Evolutionary conservation across 768 basidiomycete species (phyloP).

Genomic region (Auricularia auricula-judae): DNA sequence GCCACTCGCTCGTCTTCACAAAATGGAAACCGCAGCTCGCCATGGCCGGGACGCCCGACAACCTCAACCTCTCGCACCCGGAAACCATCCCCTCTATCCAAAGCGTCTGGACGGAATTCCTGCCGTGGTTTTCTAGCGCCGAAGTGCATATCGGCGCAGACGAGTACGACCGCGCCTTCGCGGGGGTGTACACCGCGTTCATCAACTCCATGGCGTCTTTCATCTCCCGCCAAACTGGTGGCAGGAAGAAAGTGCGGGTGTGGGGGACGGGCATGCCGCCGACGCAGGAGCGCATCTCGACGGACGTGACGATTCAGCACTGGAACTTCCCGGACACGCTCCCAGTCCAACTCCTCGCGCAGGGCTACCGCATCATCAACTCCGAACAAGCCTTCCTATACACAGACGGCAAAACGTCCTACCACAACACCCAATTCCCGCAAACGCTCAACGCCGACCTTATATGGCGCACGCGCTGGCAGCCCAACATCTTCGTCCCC

Average conservation of each 20-base stretch:
- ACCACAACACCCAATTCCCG: slow-evolving; percentile 19
- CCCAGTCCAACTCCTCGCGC: slow-evolving; percentile 21
- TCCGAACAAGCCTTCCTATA: slow-evolving; percentile 26
- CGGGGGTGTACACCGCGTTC: slow-evolving; percentile 31
- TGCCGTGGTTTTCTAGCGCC: slow-evolving; percentile 27
- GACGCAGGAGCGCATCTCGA: no score
- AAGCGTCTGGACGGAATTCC: slow-evolving; percentile 30
- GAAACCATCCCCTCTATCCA: slow-evolving; percentile 33
- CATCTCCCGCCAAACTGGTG: slow-evolving; percentile 14
- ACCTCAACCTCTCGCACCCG: slow-evolving; percentile 29
- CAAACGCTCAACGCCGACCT: slow-evolving; percentile 20
- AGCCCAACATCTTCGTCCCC: slow-evolving; percentile 29
- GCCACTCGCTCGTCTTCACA: slow-evolving; percentile 32
- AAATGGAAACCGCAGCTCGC: slow-evolving; percentile 36
- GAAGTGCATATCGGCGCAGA: slow-evolving; percentile 39
- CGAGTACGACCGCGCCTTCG: slow-evolving; percentile 27
- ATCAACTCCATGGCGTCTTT: slow-evolving; percentile 32
- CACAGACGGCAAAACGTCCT: slow-evolving; percentile 25
- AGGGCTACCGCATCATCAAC: slow-evolving; percentile 28
- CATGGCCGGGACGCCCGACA: slow-evolving; percentile 23
- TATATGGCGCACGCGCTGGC: slow-evolving; percentile 24
- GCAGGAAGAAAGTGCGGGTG: slow-evolving; percentile 28
- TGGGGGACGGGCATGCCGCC: no score
- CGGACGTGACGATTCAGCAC: slow-evolving; percentile 33
- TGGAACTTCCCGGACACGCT: slow-evolving; percentile 28